Conservation (phyloP, 1,284 basidiomycete genomes). For the Xerocomus nothofagi region DNA sequence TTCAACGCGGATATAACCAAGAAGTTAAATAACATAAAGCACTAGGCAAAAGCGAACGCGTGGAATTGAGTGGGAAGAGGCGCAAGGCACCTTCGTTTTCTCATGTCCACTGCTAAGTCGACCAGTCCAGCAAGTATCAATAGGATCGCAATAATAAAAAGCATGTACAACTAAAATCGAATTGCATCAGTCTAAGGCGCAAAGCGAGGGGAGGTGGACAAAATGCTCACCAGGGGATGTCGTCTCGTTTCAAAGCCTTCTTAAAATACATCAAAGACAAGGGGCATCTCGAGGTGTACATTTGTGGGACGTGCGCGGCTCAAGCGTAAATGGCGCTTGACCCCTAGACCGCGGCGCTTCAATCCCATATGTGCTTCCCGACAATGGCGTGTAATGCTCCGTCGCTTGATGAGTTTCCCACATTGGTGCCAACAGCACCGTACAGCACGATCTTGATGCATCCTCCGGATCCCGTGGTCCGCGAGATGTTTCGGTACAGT, state of each 20-base stretch:
- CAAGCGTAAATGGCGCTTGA: conserved; percentile 13
- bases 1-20: not conserved
- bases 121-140: conserved; percentile 5
- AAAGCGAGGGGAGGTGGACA: not conserved
- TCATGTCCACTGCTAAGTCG: not conserved
- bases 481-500: conserved; percentile 16
- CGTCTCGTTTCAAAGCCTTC: not conserved
- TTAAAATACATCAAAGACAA: not conserved
- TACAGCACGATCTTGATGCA: not conserved
- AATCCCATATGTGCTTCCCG: no score
- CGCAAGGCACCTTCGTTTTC: not conserved
- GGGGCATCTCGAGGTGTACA: not conserved
- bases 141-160: not conserved
- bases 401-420: not conserved
- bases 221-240: not conserved
- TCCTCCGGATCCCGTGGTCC: conserved; percentile 12
- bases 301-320: conserved; percentile 10
- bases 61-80: not conserved
- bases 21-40: conserved; percentile 1
- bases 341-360: no score
- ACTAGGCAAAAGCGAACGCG: not conserved
- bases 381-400: conserved; percentile 10
- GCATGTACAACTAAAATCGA: not conserved
- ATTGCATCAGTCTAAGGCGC: not conserved
- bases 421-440: conserved; percentile 22